A percentile compares a stretch with the other conserved stretches of the same genome.
Conservation (phyloP, 371 early-diverging fungal genomes). For the Mucor piriformis region DNA sequence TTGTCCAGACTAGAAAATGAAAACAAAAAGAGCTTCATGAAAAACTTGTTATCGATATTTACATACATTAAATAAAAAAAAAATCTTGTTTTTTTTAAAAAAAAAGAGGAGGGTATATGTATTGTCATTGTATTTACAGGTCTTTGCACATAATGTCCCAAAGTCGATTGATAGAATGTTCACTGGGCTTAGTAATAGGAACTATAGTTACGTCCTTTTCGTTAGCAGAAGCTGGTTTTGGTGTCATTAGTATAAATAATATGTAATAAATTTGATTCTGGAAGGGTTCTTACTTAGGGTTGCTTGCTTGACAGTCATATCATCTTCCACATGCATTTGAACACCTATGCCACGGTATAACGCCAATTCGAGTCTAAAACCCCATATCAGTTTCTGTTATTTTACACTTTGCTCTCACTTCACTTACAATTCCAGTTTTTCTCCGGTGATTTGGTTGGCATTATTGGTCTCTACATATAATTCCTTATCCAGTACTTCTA, state of each 20-base stretch:
- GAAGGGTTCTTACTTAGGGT: constrained; percentile 21
- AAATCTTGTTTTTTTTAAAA: background rate
- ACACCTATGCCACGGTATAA: constrained; percentile 17
- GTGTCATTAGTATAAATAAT: too few relatives aligned
- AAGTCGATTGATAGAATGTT: background rate
- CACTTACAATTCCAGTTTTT: too few relatives aligned
- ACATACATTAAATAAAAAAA: background rate
- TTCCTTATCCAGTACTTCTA: too few relatives aligned
- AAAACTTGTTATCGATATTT: constrained; percentile 5
- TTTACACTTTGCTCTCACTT: too few relatives aligned
- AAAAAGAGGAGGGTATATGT: background rate
- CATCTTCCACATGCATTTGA: background rate
- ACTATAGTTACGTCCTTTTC: too few relatives aligned
- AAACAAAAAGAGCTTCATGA: background rate
- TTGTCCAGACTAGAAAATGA: background rate
- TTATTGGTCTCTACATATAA: too few relatives aligned
- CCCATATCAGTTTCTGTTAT: too few relatives aligned
- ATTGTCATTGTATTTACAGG: background rate
- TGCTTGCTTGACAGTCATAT: background rate
- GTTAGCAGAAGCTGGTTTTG: too few relatives aligned
- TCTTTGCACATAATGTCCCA: constrained; percentile 12
- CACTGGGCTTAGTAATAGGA: too few relatives aligned
- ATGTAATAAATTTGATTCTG: too few relatives aligned
- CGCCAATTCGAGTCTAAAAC: background rate
- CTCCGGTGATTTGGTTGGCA: too few relatives aligned